These are phyloP conservation scores for Plenodomus tracheiphilus DNA, from an alignment of 2,329 filamentous ascomycete species.

Conservation along the genomic window DNA sequence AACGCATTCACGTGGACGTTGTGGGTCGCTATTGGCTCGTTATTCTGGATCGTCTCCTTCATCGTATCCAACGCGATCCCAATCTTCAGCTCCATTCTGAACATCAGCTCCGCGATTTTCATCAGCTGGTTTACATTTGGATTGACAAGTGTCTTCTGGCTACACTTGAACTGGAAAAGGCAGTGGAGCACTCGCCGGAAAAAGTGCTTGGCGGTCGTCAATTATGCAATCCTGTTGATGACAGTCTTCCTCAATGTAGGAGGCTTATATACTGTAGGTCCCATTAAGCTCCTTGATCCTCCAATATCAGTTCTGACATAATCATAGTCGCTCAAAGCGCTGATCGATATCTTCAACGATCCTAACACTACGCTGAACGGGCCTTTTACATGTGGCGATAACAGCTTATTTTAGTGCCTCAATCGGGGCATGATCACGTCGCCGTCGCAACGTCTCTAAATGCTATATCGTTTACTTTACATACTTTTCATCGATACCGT, in stretches of 20 bases:
- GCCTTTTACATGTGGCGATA: constrained; percentile 35
- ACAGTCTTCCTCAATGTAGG: constrained; percentile 32
- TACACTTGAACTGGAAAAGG: constrained; percentile 50
- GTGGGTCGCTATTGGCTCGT: constrained; percentile 62
- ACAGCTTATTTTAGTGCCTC: constrained; percentile 29
- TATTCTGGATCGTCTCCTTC: constrained; percentile 59
- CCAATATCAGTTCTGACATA: background rate
- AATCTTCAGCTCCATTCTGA: constrained; percentile 65
- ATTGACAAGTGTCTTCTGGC: constrained; percentile 51
- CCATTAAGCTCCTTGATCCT: background rate
- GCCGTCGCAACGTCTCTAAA: too few relatives aligned
- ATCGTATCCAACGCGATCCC: constrained; percentile 50
- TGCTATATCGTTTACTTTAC: too few relatives aligned
- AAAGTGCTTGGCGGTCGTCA: constrained; percentile 50
- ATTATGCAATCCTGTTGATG: constrained; percentile 46
- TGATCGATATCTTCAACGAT: constrained; percentile 34
- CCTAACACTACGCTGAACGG: constrained; percentile 27
- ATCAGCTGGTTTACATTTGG: constrained; percentile 67
- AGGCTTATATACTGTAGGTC: constrained; percentile 23
- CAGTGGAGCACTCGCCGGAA: constrained; percentile 40
- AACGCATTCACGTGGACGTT: constrained; percentile 61
- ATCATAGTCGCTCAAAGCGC: constrained; percentile 20
- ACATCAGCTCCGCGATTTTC: constrained; percentile 61
- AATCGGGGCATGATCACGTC: too few relatives aligned
- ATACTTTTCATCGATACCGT: too few relatives aligned